Conservation (phyloP, 1,139 yeast species). For the Pichia sp. region DNA sequence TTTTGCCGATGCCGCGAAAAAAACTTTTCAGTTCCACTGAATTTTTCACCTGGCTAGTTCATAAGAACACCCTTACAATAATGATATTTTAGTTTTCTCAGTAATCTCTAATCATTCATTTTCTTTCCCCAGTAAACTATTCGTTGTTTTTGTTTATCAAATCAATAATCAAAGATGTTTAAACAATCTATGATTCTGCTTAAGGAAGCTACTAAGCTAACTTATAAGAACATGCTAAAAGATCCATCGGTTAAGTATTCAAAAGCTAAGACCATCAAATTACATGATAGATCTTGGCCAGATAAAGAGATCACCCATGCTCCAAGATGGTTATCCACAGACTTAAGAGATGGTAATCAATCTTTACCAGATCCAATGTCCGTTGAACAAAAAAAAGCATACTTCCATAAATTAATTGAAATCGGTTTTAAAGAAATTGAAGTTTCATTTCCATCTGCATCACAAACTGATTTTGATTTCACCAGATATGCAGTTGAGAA, state of each 20-base stretch:
- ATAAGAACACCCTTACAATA: too few relatives aligned
- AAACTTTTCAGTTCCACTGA: background rate
- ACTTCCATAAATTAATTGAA: constrained; percentile 79
- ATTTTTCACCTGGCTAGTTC: background rate
- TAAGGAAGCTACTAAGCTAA: constrained; percentile 24
- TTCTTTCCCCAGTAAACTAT: background rate
- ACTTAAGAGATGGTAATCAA: constrained; percentile 94
- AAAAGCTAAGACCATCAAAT: constrained; percentile 56
- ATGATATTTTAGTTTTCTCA: too few relatives aligned
- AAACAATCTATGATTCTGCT: constrained; percentile 22
- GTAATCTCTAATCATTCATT: background rate
- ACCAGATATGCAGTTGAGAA: constrained; percentile 87
- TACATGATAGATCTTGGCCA: constrained; percentile 89
- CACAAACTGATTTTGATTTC: constrained; percentile 93
- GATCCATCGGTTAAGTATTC: constrained; percentile 79
- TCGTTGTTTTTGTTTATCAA: background rate
- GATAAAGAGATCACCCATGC: constrained; percentile 65
- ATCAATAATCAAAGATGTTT: constrained; percentile 20
- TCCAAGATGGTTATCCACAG: constrained; percentile 96
- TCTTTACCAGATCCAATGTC: constrained; percentile 97
- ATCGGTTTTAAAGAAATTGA: constrained; percentile 95
- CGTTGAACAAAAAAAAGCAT: constrained; percentile 79
- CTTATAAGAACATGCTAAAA: constrained; percentile 41
- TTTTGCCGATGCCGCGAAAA: background rate
- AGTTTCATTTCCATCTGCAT: constrained; percentile 93